Base-by-base conservation (phyloP, 345 rosid genomes). In the Linum lewisii region DNA sequence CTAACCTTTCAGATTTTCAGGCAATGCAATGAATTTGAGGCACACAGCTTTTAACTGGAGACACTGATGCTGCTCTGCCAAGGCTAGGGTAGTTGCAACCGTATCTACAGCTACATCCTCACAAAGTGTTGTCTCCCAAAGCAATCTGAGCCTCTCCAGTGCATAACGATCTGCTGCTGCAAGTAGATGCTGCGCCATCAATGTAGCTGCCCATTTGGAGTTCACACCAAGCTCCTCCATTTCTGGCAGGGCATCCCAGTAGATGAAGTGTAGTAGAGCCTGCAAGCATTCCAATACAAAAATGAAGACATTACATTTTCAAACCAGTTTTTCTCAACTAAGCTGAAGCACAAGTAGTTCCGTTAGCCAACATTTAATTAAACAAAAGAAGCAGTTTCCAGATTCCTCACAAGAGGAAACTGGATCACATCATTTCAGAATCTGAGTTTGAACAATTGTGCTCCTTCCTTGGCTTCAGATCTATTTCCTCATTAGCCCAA, bases 11-110 rank as follows among this genome's bases (percentile, higher is more conserved):
- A 71, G 59, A 66, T 71, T 66, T 62, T 66, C 75, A 22, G 71
- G 75, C 57, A 58, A 38, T n/a, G 71, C 75, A 66, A 71, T 62
- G 29, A 66, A 71, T 62, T 66, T 71, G 60, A 71, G 61, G 49
- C 75, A 71, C n/a, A 62, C 70, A 51, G 64, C 60, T 59, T 71
- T 71, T 54, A 71, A 60, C 23, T 71, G 67, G 67, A 62, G 50
- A 59, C 75, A 71, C 4, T 62, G 75, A 58, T 71, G 75, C 75
- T 71, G 75, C 57, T 71, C 75, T 9, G 75, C 75, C 70, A 71
- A 59, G 23, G 75, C 75, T 42, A 71, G 67, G 24, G 75, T 71
- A 56, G 75, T 71, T 53, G 75, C 75, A 52, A 66, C 71, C 0
- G 75, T 66, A 38, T 66, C 62, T 66, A 62, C 66, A 26, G 70